Conservation (phyloP, 768 basidiomycete species). For the Boletus tomentosulus region DNA sequence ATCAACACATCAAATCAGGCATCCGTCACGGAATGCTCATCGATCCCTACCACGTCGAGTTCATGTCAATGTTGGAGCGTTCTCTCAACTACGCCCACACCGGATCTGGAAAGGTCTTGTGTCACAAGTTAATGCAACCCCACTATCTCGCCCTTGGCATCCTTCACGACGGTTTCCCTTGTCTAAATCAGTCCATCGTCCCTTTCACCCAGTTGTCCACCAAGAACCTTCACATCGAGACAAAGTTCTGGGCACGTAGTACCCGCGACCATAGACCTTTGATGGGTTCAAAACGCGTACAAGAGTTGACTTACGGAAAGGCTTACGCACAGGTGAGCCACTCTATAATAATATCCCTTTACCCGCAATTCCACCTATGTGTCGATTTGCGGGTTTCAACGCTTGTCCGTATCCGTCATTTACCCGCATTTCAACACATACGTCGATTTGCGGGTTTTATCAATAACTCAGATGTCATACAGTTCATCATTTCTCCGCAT, state of each 20-base stretch:
- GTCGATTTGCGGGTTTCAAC: too few species aligned
- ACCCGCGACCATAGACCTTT: neutral
- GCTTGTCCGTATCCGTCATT: too few species aligned
- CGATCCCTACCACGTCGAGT: neutral
- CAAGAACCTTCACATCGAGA: neutral
- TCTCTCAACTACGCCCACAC: slow-evolving; percentile 7
- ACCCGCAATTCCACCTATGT: too few species aligned
- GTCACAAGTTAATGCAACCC: neutral
- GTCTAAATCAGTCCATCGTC: neutral
- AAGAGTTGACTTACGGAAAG: slow-evolving; percentile 1
- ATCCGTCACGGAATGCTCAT: neutral
- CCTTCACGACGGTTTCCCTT: neutral
- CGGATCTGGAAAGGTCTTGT: neutral
- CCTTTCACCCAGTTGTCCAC: neutral
- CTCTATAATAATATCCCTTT: too few species aligned
- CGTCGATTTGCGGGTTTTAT: too few species aligned
- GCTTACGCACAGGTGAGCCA: neutral
- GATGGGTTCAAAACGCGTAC: neutral
- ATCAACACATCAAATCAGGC: neutral
- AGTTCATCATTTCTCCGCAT: too few species aligned
- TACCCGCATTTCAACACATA: too few species aligned
- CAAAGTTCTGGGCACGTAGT: too few species aligned
- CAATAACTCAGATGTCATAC: too few species aligned
- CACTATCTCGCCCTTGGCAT: neutral
- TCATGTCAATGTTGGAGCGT: slow-evolving; percentile 8